Percentiles rank a stretch among this genome's conserved stretches.
Evolutionary conservation across 2,329 filamentous ascomycete genomes (phyloP).

Genomic region (Talaromyces sp.): DNA sequence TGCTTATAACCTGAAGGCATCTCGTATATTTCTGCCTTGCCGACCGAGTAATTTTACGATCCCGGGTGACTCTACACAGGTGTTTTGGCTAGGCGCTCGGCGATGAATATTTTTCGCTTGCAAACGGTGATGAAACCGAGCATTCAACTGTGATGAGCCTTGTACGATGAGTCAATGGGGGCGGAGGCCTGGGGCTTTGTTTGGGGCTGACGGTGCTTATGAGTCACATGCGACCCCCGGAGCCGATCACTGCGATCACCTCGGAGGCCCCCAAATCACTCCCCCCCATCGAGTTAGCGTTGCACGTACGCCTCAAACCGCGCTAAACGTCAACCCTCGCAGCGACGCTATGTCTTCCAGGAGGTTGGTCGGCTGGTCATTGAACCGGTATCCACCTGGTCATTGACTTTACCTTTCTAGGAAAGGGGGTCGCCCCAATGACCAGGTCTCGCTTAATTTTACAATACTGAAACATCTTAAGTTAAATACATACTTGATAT

Average conservation of each 20-base stretch:
- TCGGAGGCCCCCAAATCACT: not conserved
- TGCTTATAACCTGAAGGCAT: not conserved
- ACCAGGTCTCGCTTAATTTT: no score
- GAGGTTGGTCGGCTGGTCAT: no score
- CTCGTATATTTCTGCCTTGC: no score
- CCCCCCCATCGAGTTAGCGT: not conserved
- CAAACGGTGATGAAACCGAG: no score
- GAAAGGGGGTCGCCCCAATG: no score
- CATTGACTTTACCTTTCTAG: no score
- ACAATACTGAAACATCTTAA: no score
- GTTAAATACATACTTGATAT: no score
- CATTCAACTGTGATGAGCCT: no score
- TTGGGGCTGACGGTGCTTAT: not conserved
- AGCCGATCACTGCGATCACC: not conserved
- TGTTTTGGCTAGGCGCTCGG: not conserved
- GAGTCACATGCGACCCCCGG: not conserved
- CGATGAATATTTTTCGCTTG: not conserved
- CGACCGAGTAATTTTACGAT: no score
- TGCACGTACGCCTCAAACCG: not conserved
- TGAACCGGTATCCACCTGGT: no score
- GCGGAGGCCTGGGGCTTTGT: not conserved
- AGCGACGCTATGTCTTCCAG: not conserved
- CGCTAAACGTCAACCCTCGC: not conserved
- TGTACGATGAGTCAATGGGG: not conserved
- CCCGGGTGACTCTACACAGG: not conserved